Conservation (phyloP, 2,329 filamentous ascomycete species). For the Moelleriella libera region DNA sequence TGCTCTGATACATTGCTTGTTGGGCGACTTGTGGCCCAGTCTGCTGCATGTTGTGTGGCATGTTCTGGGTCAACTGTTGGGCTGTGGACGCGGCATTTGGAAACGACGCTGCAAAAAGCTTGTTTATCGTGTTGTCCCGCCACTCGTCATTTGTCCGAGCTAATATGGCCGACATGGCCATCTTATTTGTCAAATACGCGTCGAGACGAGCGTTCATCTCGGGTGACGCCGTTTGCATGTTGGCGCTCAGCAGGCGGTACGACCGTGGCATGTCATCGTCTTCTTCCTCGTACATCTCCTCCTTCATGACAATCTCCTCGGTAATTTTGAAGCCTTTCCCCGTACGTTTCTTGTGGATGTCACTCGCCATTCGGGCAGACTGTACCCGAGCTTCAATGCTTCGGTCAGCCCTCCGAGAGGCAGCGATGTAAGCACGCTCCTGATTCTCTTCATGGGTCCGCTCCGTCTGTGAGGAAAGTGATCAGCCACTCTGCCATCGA, state of each 20-base stretch:
- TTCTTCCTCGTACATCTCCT: constrained; percentile 95
- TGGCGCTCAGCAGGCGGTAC: constrained; percentile 47
- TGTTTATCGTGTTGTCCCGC: constrained; percentile 31
- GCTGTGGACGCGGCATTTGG: constrained; percentile 19
- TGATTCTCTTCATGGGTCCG: constrained; percentile 71
- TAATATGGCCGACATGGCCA: constrained; percentile 27
- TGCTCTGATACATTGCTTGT: neutral
- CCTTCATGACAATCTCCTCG: constrained; percentile 73
- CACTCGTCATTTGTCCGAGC: constrained; percentile 20
- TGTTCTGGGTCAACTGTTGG: constrained; percentile 7
- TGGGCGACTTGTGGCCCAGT: neutral
- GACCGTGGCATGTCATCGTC: constrained; percentile 64
- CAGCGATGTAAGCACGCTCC: constrained; percentile 83
- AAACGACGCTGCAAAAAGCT: constrained; percentile 31
- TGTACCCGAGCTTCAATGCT: constrained; percentile 79
- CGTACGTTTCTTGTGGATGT: constrained; percentile 78
- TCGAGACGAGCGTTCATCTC: constrained; percentile 49
- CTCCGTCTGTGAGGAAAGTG: constrained; percentile 43
- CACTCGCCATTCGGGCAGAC: constrained; percentile 76
- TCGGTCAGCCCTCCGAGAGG: constrained; percentile 73
- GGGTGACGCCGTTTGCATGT: constrained; percentile 44
- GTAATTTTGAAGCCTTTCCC: constrained; percentile 71
- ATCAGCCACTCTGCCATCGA: neutral
- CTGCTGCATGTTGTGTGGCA: neutral
- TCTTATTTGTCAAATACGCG: constrained; percentile 25